These are phyloP conservation scores for Hanseniaspora uvarum DNA, from an alignment of 1,139 yeast genomes.

Conservation along the genomic window DNA sequence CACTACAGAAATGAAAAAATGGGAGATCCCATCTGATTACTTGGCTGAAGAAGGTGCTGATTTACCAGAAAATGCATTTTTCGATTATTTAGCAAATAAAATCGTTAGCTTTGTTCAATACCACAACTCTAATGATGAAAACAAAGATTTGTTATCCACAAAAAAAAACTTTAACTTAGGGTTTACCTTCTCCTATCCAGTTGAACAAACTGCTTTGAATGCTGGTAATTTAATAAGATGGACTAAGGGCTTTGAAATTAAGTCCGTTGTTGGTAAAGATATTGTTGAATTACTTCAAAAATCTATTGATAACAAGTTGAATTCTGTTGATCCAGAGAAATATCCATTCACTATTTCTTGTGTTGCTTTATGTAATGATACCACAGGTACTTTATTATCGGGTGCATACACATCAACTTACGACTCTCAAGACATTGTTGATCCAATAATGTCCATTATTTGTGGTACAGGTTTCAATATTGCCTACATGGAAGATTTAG, in stretches of 20 bases:
- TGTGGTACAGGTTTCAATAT: slow-evolving; percentile 97
- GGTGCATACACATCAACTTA: slow-evolving; percentile 65
- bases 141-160: slow-evolving; percentile 24
- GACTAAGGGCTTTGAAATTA: slow-evolving; percentile 87
- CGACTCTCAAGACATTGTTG: slow-evolving; percentile 41
- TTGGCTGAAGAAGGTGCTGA: slow-evolving; percentile 41
- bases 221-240: slow-evolving; percentile 77
- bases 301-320: slow-evolving; percentile 45
- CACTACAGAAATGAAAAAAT: slow-evolving; percentile 58
- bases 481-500: slow-evolving; percentile 70
- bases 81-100: slow-evolving; percentile 62
- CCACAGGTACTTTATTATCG: slow-evolving; percentile 84
- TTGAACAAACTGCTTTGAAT: slow-evolving; percentile 67
- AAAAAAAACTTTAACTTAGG: slow-evolving; percentile 55
- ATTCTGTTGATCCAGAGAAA: slow-evolving; percentile 19
- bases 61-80: slow-evolving; percentile 45
- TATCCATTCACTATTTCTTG: slow-evolving; percentile 41
- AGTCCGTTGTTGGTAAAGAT: slow-evolving; percentile 75
- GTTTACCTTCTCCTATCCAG: slow-evolving; percentile 88
- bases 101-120: slow-evolving; percentile 46
- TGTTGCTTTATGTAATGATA: slow-evolving; percentile 86
- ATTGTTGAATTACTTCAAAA: slow-evolving; percentile 62
- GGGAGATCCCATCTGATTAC: slow-evolving; percentile 60
- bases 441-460: slow-evolving; percentile 75
- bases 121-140: slow-evolving; percentile 8